A percentile compares a stretch with the other conserved stretches of the same genome.
phyloP scores from a whole-genome alignment of 2,329 filamentous ascomycete species.

The Xylariaceae sp. region DNA sequence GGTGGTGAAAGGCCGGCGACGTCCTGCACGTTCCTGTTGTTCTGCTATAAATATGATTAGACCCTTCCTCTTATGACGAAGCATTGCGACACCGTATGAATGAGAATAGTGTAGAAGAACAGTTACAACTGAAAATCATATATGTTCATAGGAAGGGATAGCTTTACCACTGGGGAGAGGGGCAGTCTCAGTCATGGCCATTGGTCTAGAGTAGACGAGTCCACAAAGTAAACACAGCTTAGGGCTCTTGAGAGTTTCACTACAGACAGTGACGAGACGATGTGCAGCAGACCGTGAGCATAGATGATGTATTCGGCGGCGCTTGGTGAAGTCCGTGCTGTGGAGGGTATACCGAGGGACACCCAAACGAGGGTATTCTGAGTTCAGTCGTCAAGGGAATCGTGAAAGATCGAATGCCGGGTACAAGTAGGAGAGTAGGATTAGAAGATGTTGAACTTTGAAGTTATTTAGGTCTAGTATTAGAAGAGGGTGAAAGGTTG shows the following conservation, averaged over 20 bases:
- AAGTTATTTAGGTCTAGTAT: neutral
- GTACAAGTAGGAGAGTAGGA: neutral
- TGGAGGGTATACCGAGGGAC: neutral
- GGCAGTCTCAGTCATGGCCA: slow-evolving; percentile 41
- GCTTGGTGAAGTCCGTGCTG: slow-evolving; percentile 11
- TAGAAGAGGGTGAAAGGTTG: neutral
- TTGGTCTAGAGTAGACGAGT: slow-evolving; percentile 11
- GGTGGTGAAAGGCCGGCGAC: slow-evolving; percentile 85
- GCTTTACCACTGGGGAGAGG: slow-evolving; percentile 37
- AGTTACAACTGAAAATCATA: neutral
- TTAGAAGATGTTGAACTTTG: slow-evolving; percentile 8
- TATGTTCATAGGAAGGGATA: slow-evolving; percentile 1
- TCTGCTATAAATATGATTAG: slow-evolving; percentile 59
- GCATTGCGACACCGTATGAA: slow-evolving; percentile 11
- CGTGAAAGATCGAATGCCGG: neutral
- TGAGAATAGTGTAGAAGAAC: neutral
- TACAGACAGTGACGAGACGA: too few relatives aligned
- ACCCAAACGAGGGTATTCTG: neutral
- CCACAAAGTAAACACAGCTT: neutral
- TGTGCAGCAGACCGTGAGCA: slow-evolving; percentile 2
- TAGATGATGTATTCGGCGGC: neutral
- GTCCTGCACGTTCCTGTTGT: slow-evolving; percentile 65
- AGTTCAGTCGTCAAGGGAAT: too few relatives aligned
- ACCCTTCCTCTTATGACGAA: neutral
- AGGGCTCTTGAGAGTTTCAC: neutral